Evolutionary conservation across 2,329 filamentous ascomycete species (phyloP), one percentile per base, ranked within the genome.

Genomic region (Xylariaceae sp.): DNA sequence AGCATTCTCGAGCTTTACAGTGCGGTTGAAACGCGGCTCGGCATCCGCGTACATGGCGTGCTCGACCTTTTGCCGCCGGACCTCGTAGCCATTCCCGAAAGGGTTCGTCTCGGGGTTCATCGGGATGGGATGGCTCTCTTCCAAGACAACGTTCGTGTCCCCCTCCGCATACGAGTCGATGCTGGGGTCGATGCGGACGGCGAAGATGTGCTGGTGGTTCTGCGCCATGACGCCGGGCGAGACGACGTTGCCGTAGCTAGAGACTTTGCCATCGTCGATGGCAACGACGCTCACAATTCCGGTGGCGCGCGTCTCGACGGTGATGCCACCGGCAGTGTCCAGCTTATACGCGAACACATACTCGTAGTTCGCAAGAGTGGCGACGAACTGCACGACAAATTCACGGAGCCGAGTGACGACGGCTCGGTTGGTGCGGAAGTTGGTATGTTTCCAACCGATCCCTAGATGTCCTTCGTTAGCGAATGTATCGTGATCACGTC

Each of bases 281-380:
- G 79, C 73, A 15, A 87, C 81, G 2, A 83, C 73, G 41, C 78
- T 86, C 24, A 87, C 71, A 41, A 87, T 82, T 1, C 83, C 83
- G 0, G 82, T 86, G 0, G 82, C 82, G 1, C 81, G 72, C 0
- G 73, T 74, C 57, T 86, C 81, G 42, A 82, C 65, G 0, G 69
- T 71, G 50, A 85, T 71, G 9, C 74, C 78, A 8, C 77, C 83
- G 0, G 77, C 71, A 34, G 80, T 80, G 54, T 83, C 76, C 45
- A 87, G 78, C 47, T 79, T 75, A 61, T 74, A 85, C 2, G 75
- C 73, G 43, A 85, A 77, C 31, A 85, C 73, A 55, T 86, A 86
- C 54, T 86, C 82, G 64, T 87, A 86, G 63, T 87, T 86, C 16
- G 78, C 78, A 2, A 85, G 71, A 0, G 82, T 86, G 48, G 82